phyloP scores from a whole-genome alignment of 2,329 filamentous ascomycete genomes.

The Paecilomyces formosus region DNA sequence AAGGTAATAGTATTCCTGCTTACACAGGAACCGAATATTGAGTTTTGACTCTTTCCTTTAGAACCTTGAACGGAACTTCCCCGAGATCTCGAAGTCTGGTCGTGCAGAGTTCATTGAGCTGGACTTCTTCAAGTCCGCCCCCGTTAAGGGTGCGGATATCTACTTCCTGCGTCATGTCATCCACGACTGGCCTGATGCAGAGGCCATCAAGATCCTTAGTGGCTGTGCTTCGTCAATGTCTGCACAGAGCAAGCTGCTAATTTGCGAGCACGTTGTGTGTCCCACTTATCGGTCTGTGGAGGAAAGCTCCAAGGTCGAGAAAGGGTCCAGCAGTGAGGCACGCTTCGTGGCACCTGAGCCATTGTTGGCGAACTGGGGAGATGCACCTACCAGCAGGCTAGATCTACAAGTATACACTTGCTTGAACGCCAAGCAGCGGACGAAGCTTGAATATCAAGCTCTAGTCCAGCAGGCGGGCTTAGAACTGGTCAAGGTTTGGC shows the following conservation, averaged over 20 bases:
- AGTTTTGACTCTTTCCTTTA: neutral
- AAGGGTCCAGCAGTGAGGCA: neutral
- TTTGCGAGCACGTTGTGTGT: neutral
- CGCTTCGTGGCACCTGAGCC: neutral
- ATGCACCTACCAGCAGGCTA: neutral
- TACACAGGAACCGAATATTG: neutral
- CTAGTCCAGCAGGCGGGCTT: neutral
- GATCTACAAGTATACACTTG: neutral
- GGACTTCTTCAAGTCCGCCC: neutral
- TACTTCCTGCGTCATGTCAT: neutral
- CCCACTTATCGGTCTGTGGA: neutral
- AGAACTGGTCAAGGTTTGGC: neutral
- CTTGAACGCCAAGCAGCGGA: neutral
- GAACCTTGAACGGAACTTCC: neutral
- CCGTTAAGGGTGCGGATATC: neutral
- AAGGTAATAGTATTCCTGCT: neutral
- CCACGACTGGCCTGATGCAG: neutral
- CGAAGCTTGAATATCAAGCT: neutral
- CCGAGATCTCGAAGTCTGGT: neutral
- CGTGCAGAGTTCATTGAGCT: neutral
- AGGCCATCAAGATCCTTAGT: neutral
- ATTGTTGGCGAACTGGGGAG: neutral
- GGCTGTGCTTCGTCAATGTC: neutral
- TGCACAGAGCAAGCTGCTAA: neutral
- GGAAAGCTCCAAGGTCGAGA: neutral